A percentile compares a stretch with the other conserved stretches of the same genome.
Evolutionary conservation across 2,329 filamentous ascomycete genomes (phyloP).

Genomic region (Penicillium psychrosexuale): DNA sequence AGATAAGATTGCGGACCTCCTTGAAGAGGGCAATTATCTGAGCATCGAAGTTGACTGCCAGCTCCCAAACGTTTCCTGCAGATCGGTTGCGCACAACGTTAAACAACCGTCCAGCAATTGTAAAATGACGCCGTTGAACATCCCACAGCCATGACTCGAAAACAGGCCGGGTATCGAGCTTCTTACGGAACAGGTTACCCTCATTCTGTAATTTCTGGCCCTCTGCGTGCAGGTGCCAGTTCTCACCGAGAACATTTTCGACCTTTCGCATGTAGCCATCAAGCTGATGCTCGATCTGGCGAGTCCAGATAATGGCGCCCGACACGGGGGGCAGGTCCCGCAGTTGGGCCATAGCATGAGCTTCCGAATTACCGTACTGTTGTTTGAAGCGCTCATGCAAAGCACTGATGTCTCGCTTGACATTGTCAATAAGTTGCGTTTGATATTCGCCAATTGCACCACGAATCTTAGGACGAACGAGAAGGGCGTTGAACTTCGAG

Average conservation of each 20-base stretch:
- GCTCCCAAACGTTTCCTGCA: slow-evolving; percentile 82
- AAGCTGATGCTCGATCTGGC: slow-evolving; percentile 93
- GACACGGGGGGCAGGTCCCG: slow-evolving; percentile 94
- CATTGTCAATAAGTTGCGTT: slow-evolving; percentile 94
- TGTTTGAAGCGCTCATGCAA: slow-evolving; percentile 98
- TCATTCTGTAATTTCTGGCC: slow-evolving; percentile 91
- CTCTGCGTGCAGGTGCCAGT: slow-evolving; percentile 92
- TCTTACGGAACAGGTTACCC: slow-evolving; percentile 90
- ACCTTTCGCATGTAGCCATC: slow-evolving; percentile 98
- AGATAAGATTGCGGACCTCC: slow-evolving; percentile 91
- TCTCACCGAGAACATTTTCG: slow-evolving; percentile 91
- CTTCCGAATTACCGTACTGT: slow-evolving; percentile 96
- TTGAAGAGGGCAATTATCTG: slow-evolving; percentile 98
- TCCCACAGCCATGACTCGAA: slow-evolving; percentile 95
- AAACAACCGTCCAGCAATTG: slow-evolving; percentile 89
- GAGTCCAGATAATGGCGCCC: slow-evolving; percentile 94
- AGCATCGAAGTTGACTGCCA: slow-evolving; percentile 92
- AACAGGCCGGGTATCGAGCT: slow-evolving; percentile 88
- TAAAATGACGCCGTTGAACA: slow-evolving; percentile 81
- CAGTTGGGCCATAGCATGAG: slow-evolving; percentile 95
- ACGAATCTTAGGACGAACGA: slow-evolving; percentile 97
- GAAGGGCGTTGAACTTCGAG: slow-evolving; percentile 98
- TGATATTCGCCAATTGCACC: slow-evolving; percentile 98
- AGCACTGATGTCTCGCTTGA: slow-evolving; percentile 90
- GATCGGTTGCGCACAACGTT: slow-evolving; percentile 83